Evolutionary conservation across 2,329 filamentous ascomycete genomes (phyloP), one percentile per base, ranked within the genome.

Genomic region (Pseudogymnoascus sp.): DNA sequence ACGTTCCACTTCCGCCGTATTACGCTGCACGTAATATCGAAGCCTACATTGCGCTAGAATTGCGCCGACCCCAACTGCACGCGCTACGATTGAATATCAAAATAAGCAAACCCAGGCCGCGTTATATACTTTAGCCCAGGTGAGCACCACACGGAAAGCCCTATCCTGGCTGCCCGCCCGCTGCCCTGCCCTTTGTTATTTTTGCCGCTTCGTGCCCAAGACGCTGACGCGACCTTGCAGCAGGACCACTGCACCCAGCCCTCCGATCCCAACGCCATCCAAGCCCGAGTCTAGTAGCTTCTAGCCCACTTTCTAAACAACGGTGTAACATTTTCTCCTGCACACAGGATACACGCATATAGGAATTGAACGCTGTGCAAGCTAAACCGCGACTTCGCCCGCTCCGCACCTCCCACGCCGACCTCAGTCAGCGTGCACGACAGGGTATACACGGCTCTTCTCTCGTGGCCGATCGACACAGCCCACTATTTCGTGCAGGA

Each of bases 221-320:
- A 57, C 62, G 65, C 67, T 67, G 65, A 67, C 66, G 68, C 67
- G 67, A 66, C 66, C 65, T 65, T 61, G 60, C 65, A 66, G 64
- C 59, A 65, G 67, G 57, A 64, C 64, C 40, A 57, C 67, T 64
- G 63, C 63, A 66, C 62, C 63, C 35, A 61, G 53, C 53, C 53
- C 42, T 40, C 57, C 23, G 17, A 44, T 42, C 42, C 53, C 57
- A 64, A 50, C 61, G 33, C 21, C 33, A 63, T 61, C 62, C 64
- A 63, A 61, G 62, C 42, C 47, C 53, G 38, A 61, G 38, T 57
- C 31, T 63, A 36, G 38, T 15, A 63, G 31, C 38, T 40, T 57
- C 62, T 42, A 63, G 62, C 26, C 62, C 19, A 35, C 50, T 35
- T 42, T 21, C 62, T 50, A 26, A 61, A 36, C 33, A 40, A 36